Evolutionary conservation across 306 rosid species (phyloP).

Genomic region (Quercus glauca): DNA sequence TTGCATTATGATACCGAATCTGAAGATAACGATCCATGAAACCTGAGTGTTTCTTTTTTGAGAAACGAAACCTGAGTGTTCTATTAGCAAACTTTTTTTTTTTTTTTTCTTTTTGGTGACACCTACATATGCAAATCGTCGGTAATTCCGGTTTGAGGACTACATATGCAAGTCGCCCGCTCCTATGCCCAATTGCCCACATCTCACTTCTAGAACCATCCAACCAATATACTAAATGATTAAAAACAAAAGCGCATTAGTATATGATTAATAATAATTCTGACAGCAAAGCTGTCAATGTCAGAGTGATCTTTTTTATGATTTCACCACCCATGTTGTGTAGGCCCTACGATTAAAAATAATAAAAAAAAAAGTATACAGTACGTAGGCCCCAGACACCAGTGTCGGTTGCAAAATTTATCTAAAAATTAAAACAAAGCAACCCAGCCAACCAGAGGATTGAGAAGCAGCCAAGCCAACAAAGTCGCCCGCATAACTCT

Average conservation of each 20-base stretch:
- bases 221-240: constrained; percentile 14
- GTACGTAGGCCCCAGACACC: not conserved
- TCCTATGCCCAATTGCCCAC: not conserved
- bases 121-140: not conserved
- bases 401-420: not conserved
- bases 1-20: no score
- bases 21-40: not conserved
- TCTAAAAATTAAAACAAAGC: not conserved
- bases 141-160: not conserved
- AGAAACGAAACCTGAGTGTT: no score
- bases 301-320: constrained; percentile 9
- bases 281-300: constrained; percentile 10
- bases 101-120: not conserved
- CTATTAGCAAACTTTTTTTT: not conserved
- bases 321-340: not conserved
- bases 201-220: constrained; percentile 6
- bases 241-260: not conserved
- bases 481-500: not conserved
- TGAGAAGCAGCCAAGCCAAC: not conserved
- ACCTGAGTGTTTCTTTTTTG: no score
- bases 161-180: not conserved
- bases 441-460: not conserved
- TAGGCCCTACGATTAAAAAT: not conserved
- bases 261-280: not conserved
- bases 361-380: no score